phyloP scores from a whole-genome alignment of 495 filamentous ascomycete genomes.

The Penicillium cataractarum region DNA sequence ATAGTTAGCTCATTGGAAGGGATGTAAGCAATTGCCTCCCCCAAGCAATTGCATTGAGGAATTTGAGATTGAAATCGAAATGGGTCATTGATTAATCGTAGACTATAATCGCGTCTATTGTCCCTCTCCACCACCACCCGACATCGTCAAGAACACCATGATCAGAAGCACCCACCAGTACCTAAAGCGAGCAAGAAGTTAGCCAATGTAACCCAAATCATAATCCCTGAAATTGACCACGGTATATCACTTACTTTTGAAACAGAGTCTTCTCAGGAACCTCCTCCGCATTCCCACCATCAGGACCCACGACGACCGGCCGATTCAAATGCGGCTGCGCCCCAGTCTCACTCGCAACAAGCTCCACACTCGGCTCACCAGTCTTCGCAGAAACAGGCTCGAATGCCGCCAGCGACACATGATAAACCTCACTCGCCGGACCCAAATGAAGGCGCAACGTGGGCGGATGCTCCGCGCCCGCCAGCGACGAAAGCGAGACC shows the following conservation, averaged over 20 bases:
- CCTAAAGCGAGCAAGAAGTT: constrained; percentile 19
- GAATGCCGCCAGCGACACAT: constrained; percentile 35
- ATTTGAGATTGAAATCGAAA: not conserved
- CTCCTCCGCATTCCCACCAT: constrained; percentile 41
- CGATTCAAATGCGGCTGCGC: constrained; percentile 46
- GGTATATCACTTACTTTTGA: constrained; percentile 47
- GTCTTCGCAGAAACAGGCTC: constrained; percentile 5
- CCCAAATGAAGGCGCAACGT: constrained; percentile 43
- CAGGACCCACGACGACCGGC: constrained; percentile 44
- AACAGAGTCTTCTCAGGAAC: constrained; percentile 47
- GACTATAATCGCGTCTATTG: constrained; percentile 18
- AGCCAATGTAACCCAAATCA: not conserved
- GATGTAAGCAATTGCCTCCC: too few relatives aligned
- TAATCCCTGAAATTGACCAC: not conserved
- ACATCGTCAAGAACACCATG: constrained; percentile 45
- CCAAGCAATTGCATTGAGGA: not conserved
- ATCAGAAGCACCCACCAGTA: constrained; percentile 55
- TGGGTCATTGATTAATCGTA: not conserved
- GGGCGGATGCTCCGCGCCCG: constrained; percentile 25
- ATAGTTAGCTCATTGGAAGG: too few relatives aligned
- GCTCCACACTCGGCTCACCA: constrained; percentile 27
- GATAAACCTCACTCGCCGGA: constrained; percentile 40
- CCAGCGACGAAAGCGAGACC: constrained; percentile 36
- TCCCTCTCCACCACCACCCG: constrained; percentile 36
- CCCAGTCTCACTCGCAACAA: constrained; percentile 34